Evolutionary conservation across 2,329 filamentous ascomycete species (phyloP), one percentile per base, ranked within the genome.

Genomic region (Colletotrichum destructivum): DNA sequence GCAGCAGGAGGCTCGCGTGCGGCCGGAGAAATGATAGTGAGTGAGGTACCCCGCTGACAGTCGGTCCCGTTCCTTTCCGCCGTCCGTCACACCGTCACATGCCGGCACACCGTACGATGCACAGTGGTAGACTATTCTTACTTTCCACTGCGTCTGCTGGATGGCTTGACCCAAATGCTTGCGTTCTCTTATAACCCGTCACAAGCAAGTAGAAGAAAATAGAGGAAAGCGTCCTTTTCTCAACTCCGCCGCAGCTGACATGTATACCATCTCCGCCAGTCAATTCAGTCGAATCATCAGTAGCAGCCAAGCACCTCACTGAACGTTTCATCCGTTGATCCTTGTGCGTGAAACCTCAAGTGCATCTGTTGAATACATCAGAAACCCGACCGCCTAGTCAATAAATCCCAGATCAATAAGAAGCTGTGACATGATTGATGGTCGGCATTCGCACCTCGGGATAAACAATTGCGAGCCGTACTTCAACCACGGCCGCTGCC

Each of bases 21-120:
- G 40, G 46, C 23, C 44, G 18, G 31, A 23, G 23, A 35, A 68
- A 55, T 72, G 69, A 54, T 72, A 72, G 69, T 72, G 69, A 35
- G 26, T 9, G 61, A 71, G 49, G 60, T 62, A 62, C 47, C 21
- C 35, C 60, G 49, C 54, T 26, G 12, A 35, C 40, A 16, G 54
- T 38, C 15, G 44, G n/a, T 15, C 52, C 60, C 60, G 60, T 62
- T 72, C 69, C 69, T 42, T 69, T 72, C 65, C 51, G 60, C 66
- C 66, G 52, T 40, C 26, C 62, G 60, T 72, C 67, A n/a, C 38
- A 35, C 60, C 66, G 42, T 57, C 62, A 56, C 65, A 61, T 72
- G 44, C 40, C 11, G 40, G 26, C n/a, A 9, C 35, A 11, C 35
- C 35, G 35, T 38, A 38, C 8, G 5, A 9, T 11, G 35, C 9